Base-by-base conservation (phyloP, 2,329 filamentous ascomycete genomes). In the Paecilomyces formosus region DNA sequence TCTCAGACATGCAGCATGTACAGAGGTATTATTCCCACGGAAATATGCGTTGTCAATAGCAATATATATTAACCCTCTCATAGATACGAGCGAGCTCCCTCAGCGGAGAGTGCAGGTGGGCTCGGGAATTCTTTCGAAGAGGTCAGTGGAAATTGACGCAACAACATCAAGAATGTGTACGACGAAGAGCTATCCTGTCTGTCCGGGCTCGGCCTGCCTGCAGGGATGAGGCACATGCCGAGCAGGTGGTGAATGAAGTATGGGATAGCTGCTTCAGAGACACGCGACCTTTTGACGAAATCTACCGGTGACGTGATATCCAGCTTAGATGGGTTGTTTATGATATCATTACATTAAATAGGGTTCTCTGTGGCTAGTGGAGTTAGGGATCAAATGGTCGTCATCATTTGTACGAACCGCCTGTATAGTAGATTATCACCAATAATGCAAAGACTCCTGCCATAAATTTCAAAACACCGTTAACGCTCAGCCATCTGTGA, bases 201-300 rank as follows among this genome's bases (percentile, higher is more conserved):
- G 85, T 99, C 66, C 83, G 86, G 78, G 86, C 84, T 33, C 82
- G 94, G 61, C 91, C 92, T 15, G 81, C 82, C 53, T 94, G 92
- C 71, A 90, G 89, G 73, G 89, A 96, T 74, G 87, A 96, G 67
- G 86, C 87, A 13, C 90, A 97, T 65, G 94, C 94, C 3, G 84
- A 85, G 55, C 90, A 89, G 76, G 87, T 95, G 26, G 91, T 99
- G 59, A 94, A 97, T 75, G 88, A 96, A 75, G 94, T 99, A n/a
- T 99, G 93, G 91, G 92, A 96, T 65, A 97, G 92, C 67, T 99
- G 94, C 74, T 99, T 96, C 73, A 80, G 85, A 55, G 94, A 99
- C 75, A 97, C 93, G 3, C 82, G 94, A 69, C 94, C 94, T 1
- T 99, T 99, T 75, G 92, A 97, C 73, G 93, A 97, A 73, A 92